Conservation (phyloP, 768 basidiomycete species). For the Lactifluus volemus region DNA sequence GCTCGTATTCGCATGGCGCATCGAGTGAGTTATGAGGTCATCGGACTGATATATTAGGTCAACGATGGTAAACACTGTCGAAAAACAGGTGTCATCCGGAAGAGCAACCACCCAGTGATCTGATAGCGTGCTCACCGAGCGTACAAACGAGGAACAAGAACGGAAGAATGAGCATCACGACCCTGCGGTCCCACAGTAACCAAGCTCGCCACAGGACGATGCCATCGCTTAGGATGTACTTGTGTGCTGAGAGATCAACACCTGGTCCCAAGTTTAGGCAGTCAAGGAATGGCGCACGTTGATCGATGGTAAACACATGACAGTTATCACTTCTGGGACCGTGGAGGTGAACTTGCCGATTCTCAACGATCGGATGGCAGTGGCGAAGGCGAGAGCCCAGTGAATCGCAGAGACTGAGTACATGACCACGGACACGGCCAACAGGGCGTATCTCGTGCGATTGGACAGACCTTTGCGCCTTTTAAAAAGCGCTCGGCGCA, state of each 20-base stretch:
- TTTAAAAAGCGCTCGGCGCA: not conserved
- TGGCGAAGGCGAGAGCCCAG: not conserved
- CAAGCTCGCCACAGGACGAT: constrained; percentile 12
- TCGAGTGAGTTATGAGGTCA: not conserved
- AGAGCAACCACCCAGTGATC: not conserved
- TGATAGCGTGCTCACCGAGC: not conserved
- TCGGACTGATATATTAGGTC: not conserved
- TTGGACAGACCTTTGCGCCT: not conserved
- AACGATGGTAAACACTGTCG: not conserved
- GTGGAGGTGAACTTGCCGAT: not conserved
- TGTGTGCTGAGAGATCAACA: not conserved
- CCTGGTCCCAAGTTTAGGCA: too few species aligned
- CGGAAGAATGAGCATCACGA: not conserved
- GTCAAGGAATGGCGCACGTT: not conserved
- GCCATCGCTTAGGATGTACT: constrained; percentile 3
- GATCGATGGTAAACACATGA: not conserved
- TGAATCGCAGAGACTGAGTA: not conserved
- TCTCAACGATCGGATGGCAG: not conserved
- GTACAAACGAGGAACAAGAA: not conserved
- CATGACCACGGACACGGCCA: not conserved
- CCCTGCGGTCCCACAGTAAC: constrained; percentile 3
- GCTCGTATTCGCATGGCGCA: not conserved
- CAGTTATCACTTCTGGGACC: not conserved
- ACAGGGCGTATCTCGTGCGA: not conserved
- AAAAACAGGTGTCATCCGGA: not conserved